Evolutionary conservation across 2,329 filamentous ascomycete species (phyloP), one percentile per base, ranked within the genome.

Genomic region (Plenodomus lindquistii): DNA sequence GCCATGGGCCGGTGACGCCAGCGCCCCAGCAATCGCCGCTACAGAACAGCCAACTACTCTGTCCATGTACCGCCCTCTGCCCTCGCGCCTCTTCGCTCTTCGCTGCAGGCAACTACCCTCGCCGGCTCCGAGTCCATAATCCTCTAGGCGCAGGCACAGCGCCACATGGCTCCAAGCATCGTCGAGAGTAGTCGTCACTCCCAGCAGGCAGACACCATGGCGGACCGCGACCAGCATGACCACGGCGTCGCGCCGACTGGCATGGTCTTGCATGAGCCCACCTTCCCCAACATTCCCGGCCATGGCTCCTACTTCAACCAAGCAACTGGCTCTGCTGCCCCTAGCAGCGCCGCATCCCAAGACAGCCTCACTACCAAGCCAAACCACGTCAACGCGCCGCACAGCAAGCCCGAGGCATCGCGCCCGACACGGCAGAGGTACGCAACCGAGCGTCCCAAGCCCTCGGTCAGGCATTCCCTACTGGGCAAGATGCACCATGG

Each of bases 381-480:
- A 52, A 7, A 49, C 27, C 13, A 17, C 10, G 27, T 22, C 2
- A 8, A 46, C 3, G 15, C 31, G 9, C 36, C 39, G 20, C 50
- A 50, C 16, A 40, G 43, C n/a, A 21, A 40, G 27, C 31, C 49
- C 24, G 27, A 52, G 2, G 18, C 52, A 4, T 38, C 57, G 9
- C 61, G 63, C 19, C 67, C 62, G 6, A 51, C 46, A n/a, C 51
- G 65, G 40, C 55, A 57, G 34, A 58, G 66, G 48, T 66, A 54
- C 19, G 62, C 57, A 11, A 70, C 69, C 0, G 69, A 72, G 40
- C 58, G 60, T 17, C 67, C 69, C 11, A 63, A 59, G 29, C 56
- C 64, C 4, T 59, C 52, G 4, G 51, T 53, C 2, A 61, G 57
- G 41, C 47, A 55, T 16, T 64, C 61, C 1, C 44, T 65, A 5